These are phyloP conservation scores for Leccinum pachyderme DNA, from an alignment of 1,284 basidiomycete genomes.

Conservation along the genomic window DNA sequence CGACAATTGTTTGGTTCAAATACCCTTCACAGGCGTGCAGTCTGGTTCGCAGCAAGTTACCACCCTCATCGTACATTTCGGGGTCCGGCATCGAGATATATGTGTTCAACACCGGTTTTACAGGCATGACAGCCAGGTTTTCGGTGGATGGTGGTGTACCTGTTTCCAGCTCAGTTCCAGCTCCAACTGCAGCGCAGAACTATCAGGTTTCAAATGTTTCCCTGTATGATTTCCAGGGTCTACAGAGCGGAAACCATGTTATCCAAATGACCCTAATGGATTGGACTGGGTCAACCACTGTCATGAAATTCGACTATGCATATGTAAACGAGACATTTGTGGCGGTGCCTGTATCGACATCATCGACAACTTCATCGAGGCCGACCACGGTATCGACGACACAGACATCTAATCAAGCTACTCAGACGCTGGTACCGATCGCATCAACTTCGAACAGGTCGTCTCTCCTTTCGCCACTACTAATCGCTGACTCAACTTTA, in stretches of 20 bases:
- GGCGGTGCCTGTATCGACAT: background rate
- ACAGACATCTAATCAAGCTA: slow-evolving; percentile 8
- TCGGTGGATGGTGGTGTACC: slow-evolving; percentile 15
- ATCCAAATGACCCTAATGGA: slow-evolving; percentile 23
- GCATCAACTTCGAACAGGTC: slow-evolving; percentile 11
- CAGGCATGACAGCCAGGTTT: slow-evolving; percentile 24
- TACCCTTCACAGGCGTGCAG: slow-evolving; percentile 23
- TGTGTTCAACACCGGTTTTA: slow-evolving; percentile 21
- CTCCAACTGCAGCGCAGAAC: slow-evolving; percentile 8
- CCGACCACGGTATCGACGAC: slow-evolving; percentile 5
- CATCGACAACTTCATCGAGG: background rate
- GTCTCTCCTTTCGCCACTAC: background rate
- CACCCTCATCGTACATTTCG: slow-evolving; percentile 3
- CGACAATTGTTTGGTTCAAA: slow-evolving; percentile 17
- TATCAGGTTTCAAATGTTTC: slow-evolving; percentile 23
- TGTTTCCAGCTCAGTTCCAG: slow-evolving; percentile 1
- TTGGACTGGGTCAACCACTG: slow-evolving; percentile 15
- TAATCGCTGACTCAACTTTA: slow-evolving; percentile 2
- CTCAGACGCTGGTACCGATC: background rate
- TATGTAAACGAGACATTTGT: slow-evolving; percentile 25
- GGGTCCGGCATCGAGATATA: slow-evolving; percentile 14
- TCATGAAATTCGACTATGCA: slow-evolving; percentile 31
- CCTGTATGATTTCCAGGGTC: slow-evolving; percentile 16
- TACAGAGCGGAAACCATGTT: slow-evolving; percentile 19
- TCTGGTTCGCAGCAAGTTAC: background rate